These are phyloP conservation scores for Rosa rugosa DNA, from an alignment of 306 rosid genomes.

Conservation along the genomic window DNA sequence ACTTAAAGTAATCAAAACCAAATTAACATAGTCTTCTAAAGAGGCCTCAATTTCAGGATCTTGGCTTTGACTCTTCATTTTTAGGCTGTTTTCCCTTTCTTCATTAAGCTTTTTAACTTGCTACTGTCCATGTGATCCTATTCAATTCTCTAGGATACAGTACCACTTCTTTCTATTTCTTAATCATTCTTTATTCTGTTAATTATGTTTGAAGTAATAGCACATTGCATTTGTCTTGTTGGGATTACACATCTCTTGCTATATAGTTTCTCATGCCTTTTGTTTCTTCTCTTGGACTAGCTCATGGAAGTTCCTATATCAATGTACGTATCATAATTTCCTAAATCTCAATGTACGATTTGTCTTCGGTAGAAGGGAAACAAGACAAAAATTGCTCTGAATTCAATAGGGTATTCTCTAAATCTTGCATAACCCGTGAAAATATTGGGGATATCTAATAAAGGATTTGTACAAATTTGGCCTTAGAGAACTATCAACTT, in stretches of 20 bases:
- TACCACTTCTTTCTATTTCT: slow-evolving; percentile 9
- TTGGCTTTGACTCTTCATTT: slow-evolving; percentile 38
- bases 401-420: slow-evolving; percentile 1
- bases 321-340: slow-evolving; percentile 11
- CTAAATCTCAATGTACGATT: slow-evolving; percentile 22
- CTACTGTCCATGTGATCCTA: slow-evolving; percentile 19
- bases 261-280: slow-evolving; percentile 22
- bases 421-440: not conserved
- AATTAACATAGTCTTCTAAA: slow-evolving; percentile 25
- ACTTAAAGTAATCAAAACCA: slow-evolving; percentile 5
- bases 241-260: slow-evolving; percentile 32
- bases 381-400: slow-evolving; percentile 11
- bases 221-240: slow-evolving; percentile 34
- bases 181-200: slow-evolving; percentile 13
- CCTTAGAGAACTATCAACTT: not conserved
- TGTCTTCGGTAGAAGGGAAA: not conserved
- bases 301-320: slow-evolving; percentile 33
- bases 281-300: slow-evolving; percentile 50
- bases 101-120: slow-evolving; percentile 16
- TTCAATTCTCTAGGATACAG: slow-evolving; percentile 35
- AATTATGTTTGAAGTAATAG: slow-evolving; percentile 25
- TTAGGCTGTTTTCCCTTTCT: slow-evolving; percentile 20
- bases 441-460: not conserved
- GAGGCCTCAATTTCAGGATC: slow-evolving; percentile 55
- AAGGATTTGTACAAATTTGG: not conserved